Base-by-base conservation (phyloP, 2,329 filamentous ascomycete species). In the Colletotrichum tropicale region DNA sequence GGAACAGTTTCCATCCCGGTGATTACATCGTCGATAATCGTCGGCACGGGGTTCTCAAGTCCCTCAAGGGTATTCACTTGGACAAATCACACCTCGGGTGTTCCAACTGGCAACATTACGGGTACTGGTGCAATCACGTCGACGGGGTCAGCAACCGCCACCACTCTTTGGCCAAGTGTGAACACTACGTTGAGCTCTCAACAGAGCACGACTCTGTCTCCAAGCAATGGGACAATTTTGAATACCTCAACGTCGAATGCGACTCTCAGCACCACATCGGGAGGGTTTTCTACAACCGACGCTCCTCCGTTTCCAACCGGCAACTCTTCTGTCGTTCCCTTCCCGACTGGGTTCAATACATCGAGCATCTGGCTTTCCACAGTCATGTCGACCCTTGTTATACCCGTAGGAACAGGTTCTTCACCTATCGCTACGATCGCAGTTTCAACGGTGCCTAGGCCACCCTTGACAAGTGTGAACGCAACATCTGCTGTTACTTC, bases 1-100 rank as follows among this genome's bases (percentile, higher is more conserved):
- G 69, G 73, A 15, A 75, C 73, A 8, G 55, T 73, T 2, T 75
- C 69, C 12, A 68, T 73, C 8, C 55, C 73, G 15, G 26, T 64
- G 3, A 64, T 68, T 18, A 67, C 69, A 8, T 26, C 73, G 12
- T 24, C 61, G 4, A 21, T 18, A 12, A n/a, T 10, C 13, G 4
- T 30, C 26, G 18, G 28, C 15, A 43, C 62, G 38, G 62, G 15
- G 7, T 7, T 68, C n/a, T 15, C 52, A 26, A 26, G 32, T 38
- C 36, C 61, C 9, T 32, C 62, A 10, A 52, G 30, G 13, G 58
- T 62, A 3, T 67, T 73, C 43, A 52, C 73, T 48, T 64, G 73
- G 73, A 43, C 30, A 10, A 72, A 75, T 8, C 18, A 21, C 3
- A 75, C 73, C 6, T 52, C 62, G 8, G 8, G 28, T 15, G 8